Base-by-base conservation (phyloP, 2,329 filamentous ascomycete species). In the Cephalotrichum gorgonifer region DNA sequence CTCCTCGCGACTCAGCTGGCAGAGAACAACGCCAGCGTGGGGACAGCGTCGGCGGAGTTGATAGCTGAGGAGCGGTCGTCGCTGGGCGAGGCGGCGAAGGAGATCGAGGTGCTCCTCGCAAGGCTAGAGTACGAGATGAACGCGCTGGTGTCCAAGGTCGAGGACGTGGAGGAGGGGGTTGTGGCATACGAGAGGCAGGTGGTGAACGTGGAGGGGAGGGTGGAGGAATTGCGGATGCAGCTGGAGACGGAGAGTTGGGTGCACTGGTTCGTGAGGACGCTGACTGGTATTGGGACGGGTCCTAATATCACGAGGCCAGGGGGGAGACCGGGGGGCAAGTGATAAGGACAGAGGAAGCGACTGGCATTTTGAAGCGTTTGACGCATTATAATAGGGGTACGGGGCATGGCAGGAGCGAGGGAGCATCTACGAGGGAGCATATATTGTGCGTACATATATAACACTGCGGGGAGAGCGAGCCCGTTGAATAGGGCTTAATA, bases 111-210 rank as follows among this genome's bases (percentile, higher is more conserved):
- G 22, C 71, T 94, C 35, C 81, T 85, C 3, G 88, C 88, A 20
- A 90, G 90, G 64, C 73, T 97, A 49, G 90, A 97, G 59, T 97
- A 97, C 64, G 91, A 96, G 69, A 83, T 96, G 53, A 79, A 85
- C 52, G 81, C 82, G 15, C 70, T 97, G n/a, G 74, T 81, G 44
- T 81, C 83, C 44, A 88, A 88, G 58, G 84, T 95, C 9, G 77
- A 86, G 57, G 91, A 97, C 60, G 86, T 95, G 8, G 89, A 95
- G 60, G 85, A 88, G 53, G 86, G 86, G 1, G 80, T 95, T 1
- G 70, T 68, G 11, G 85, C 89, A 53, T 94, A 95, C 63, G 86
- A 90, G 64, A 74, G 78, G 44, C 85, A 90, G 62, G 86, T 93
- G 2, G 70, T 76, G 43, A 83, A 87, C 48, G 75, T 88, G 44